Conservation (phyloP, 2,329 filamentous ascomycete genomes). For the Colletotrichum filicis region DNA sequence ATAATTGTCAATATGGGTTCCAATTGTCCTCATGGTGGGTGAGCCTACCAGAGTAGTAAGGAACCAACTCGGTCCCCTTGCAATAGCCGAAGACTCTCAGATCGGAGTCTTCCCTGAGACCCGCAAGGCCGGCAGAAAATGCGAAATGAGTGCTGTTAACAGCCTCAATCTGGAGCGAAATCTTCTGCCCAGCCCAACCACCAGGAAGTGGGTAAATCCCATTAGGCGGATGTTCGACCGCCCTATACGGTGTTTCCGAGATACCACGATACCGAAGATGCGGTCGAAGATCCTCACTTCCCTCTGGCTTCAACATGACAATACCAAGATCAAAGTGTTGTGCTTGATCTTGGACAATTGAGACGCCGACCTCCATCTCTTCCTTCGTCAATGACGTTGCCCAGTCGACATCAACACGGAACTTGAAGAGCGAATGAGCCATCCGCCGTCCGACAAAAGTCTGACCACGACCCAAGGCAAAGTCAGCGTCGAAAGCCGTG, state of each 20-base stretch:
- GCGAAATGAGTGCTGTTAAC: conserved; percentile 31
- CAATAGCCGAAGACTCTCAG: conserved; percentile 30
- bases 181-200: conserved; percentile 22
- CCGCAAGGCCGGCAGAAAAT: conserved; percentile 25
- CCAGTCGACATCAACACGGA: conserved; percentile 58
- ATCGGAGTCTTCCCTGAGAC: not conserved
- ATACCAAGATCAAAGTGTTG: conserved; percentile 62
- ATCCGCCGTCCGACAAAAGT: conserved; percentile 65
- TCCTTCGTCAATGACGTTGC: conserved; percentile 40
- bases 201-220: conserved; percentile 16
- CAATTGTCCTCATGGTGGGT: conserved; percentile 32
- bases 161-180: conserved; percentile 25
- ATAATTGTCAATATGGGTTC: not conserved
- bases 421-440: conserved; percentile 65
- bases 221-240: conserved; percentile 1
- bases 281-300: not conserved
- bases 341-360: conserved; percentile 63
- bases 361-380: conserved; percentile 63
- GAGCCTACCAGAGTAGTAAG: conserved; percentile 34
- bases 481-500: conserved; percentile 62
- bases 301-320: conserved; percentile 43
- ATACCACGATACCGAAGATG: conserved; percentile 36
- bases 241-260: conserved; percentile 32
- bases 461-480: conserved; percentile 38
- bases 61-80: conserved; percentile 31